A percentile compares a stretch with the other conserved stretches of the same genome.
These are phyloP conservation scores for Lagerstroemia speciosa DNA, from an alignment of 345 rosid species.

Conservation along the genomic window DNA sequence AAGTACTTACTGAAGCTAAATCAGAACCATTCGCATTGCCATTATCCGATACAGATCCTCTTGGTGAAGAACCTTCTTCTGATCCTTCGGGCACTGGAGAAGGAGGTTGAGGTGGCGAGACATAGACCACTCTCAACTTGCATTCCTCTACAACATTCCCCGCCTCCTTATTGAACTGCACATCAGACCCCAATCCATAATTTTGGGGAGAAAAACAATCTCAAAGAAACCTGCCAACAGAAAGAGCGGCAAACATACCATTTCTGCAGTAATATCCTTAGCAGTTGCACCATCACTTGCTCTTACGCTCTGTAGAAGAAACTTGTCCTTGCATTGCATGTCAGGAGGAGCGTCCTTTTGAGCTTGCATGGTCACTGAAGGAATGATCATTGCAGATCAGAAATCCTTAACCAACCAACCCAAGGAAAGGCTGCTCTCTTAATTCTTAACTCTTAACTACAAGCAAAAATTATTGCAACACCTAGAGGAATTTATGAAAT, in stretches of 20 bases:
- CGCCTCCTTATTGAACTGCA: constrained; percentile 65
- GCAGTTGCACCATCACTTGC: constrained; percentile 32
- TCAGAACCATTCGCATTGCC: constrained; percentile 46
- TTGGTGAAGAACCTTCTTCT: constrained; percentile 66
- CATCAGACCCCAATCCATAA: not conserved
- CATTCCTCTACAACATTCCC: constrained; percentile 68
- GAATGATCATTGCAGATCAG: constrained; percentile 7
- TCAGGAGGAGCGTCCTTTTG: constrained; percentile 69
- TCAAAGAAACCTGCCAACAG: constrained; percentile 1
- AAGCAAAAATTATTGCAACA: not conserved
- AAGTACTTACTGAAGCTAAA: constrained; percentile 37
- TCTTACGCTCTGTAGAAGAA: constrained; percentile 70
- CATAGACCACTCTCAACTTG: constrained; percentile 64
- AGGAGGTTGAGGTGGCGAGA: constrained; percentile 67
- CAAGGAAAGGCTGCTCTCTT: not conserved
- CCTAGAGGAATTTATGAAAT: not conserved
- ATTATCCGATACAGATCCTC: constrained; percentile 55
- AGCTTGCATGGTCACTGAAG: constrained; percentile 76
- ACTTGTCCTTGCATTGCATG: constrained; percentile 78
- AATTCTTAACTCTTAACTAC: not conserved
- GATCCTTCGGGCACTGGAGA: constrained; percentile 75
- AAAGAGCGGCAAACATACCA: constrained; percentile 29
- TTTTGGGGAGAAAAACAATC: constrained; percentile 1
- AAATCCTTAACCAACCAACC: not conserved
- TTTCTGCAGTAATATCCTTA: constrained; percentile 63